A percentile compares a stretch with the other conserved stretches of the same genome.
phyloP scores from a whole-genome alignment of 73 alveolate species.

The Symbiodinium pilosum region DNA sequence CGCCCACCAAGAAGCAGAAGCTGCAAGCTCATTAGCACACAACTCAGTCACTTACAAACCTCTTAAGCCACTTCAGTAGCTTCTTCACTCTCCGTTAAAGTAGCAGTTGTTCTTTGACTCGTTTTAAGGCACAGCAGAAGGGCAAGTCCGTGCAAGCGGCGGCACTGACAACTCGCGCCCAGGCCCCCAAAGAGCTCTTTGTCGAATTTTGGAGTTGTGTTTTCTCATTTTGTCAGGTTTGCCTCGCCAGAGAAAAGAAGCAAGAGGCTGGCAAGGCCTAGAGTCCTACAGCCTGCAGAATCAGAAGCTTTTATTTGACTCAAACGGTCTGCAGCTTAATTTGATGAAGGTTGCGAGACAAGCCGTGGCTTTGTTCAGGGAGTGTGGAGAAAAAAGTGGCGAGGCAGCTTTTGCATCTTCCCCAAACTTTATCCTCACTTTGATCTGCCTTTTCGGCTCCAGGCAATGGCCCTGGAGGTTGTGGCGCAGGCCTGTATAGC shows the following conservation, averaged over 20 bases:
- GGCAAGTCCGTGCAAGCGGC: conserved; percentile 51
- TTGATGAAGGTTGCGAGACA: conserved; percentile 55
- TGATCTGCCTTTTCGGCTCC: neutral
- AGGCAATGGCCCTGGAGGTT: conserved; percentile 79
- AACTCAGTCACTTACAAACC: neutral
- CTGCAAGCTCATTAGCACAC: neutral
- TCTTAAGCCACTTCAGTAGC: too few relatives aligned
- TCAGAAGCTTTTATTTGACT: neutral
- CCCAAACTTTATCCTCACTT: neutral
- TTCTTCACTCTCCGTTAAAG: too few relatives aligned
- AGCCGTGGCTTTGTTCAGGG: conserved; percentile 78
- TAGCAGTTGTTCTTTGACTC: neutral
- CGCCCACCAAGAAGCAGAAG: neutral
- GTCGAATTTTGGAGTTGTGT: neutral
- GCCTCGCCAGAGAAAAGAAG: conserved; percentile 83
- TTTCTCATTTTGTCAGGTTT: conserved; percentile 40
- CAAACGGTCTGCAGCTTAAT: neutral
- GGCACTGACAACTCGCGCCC: conserved; percentile 51
- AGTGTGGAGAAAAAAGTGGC: conserved; percentile 48
- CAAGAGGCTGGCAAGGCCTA: conserved; percentile 51
- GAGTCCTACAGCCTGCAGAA: neutral
- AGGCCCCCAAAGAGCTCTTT: neutral
- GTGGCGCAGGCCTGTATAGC: conserved; percentile 52
- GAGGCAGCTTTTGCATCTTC: conserved; percentile 40
- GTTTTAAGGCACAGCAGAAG: neutral